A percentile compares a stretch with the other conserved stretches of the same genome.
These are phyloP conservation scores for Gaeumannomyces sp. DNA, from an alignment of 2,329 filamentous ascomycete genomes.

Conservation along the genomic window DNA sequence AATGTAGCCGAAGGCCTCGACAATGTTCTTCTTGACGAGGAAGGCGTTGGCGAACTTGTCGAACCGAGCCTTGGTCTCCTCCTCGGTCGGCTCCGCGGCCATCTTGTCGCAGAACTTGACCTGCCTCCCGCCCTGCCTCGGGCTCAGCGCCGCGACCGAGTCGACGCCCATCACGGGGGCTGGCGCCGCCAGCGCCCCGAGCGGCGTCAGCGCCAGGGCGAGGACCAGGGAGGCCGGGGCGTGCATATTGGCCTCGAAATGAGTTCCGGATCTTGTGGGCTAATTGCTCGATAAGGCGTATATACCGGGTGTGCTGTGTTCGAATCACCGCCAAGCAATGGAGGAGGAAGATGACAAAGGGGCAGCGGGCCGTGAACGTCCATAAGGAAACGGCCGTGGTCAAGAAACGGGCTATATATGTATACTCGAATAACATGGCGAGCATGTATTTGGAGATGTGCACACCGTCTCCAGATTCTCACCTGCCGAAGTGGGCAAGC, in stretches of 20 bases:
- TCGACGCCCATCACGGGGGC: not conserved
- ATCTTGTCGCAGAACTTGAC: slow-evolving; percentile 14
- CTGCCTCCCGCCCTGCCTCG: slow-evolving; percentile 2
- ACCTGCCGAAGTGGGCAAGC: not conserved
- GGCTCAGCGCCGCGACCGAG: not conserved
- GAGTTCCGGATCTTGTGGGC: too few species aligned
- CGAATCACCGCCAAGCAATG: too few species aligned
- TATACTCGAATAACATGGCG: not conserved
- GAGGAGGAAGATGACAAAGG: not conserved
- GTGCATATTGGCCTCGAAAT: not conserved
- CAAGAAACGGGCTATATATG: not conserved
- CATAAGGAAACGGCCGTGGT: too few species aligned
- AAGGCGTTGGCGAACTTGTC: slow-evolving; percentile 21
- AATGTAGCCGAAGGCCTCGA: slow-evolving; percentile 21
- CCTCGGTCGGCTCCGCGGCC: slow-evolving; percentile 16
- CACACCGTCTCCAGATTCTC: not conserved
- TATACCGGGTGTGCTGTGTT: too few species aligned
- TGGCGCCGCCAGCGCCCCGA: not conserved
- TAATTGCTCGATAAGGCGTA: too few species aligned
- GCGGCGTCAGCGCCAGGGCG: not conserved
- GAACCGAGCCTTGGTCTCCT: slow-evolving; percentile 19
- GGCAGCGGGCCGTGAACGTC: not conserved
- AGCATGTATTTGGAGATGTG: too few species aligned
- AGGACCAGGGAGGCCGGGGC: not conserved
- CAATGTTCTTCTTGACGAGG: slow-evolving; percentile 20